phyloP scores from a whole-genome alignment of 2,329 filamentous ascomycete species.

The Westerdykella sp. region DNA sequence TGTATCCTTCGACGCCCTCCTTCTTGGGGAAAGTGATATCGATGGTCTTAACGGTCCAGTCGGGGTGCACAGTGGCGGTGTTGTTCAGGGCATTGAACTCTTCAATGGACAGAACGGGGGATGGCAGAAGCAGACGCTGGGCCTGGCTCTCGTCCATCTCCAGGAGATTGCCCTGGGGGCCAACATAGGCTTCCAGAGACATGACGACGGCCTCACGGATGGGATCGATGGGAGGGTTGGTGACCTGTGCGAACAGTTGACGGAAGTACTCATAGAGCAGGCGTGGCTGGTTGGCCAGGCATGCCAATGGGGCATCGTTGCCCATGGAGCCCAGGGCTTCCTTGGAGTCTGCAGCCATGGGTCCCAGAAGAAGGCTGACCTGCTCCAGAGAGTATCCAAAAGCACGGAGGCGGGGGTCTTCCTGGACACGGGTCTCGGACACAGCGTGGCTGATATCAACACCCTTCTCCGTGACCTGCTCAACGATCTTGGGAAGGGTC shows the following conservation, averaged over 20 bases:
- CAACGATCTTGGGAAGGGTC: slow-evolving; percentile 68
- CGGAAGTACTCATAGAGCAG: slow-evolving; percentile 95
- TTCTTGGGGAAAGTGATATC: slow-evolving; percentile 90
- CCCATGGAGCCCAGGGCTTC: slow-evolving; percentile 97
- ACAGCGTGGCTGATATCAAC: slow-evolving; percentile 62
- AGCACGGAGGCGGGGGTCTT: slow-evolving; percentile 75
- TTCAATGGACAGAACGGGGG: slow-evolving; percentile 79
- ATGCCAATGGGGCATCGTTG: slow-evolving; percentile 89
- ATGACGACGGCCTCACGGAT: slow-evolving; percentile 97
- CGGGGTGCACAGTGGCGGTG: slow-evolving; percentile 63
- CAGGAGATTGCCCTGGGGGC: slow-evolving; percentile 87
- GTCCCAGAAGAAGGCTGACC: slow-evolving; percentile 81
- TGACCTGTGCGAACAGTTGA: slow-evolving; percentile 95
- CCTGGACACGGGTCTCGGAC: slow-evolving; percentile 66
- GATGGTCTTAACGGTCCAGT: slow-evolving; percentile 84
- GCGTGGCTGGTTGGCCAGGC: slow-evolving; percentile 81
- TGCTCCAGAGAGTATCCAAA: slow-evolving; percentile 96
- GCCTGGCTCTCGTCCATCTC: slow-evolving; percentile 92
- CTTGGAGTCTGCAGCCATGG: slow-evolving; percentile 96
- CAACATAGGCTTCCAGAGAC: slow-evolving; percentile 94
- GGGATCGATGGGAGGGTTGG: slow-evolving; percentile 94
- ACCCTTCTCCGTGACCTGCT: slow-evolving; percentile 53
- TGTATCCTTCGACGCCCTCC: slow-evolving; percentile 75
- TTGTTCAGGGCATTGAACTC: slow-evolving; percentile 86
- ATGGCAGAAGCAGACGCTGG: slow-evolving; percentile 75